Base-by-base conservation (phyloP, 352 stramenopile species). In the Phytophthora pluvialis region DNA sequence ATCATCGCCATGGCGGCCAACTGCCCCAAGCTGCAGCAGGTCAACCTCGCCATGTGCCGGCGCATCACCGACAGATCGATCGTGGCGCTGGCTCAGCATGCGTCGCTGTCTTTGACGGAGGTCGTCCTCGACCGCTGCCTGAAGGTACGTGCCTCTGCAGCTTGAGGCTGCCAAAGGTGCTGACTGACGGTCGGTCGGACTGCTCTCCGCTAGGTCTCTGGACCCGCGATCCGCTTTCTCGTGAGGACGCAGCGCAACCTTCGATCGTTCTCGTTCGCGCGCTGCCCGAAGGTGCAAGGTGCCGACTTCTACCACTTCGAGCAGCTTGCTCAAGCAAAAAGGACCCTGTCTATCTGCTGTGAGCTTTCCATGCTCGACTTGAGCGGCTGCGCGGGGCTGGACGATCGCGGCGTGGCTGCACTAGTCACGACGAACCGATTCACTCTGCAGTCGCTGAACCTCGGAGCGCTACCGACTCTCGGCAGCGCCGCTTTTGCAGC, bases 21-120 rank as follows among this genome's bases (percentile, higher is more conserved):
- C 52, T 90, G 82, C 49, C 39, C 31, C 0, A 51, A 57, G 6
- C 66, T 98, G 6, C 42, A 69, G 33, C 65, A 72, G 9, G 58
- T 97, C 13, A 83, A 97, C 63, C 55, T 97, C 40, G 83, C 73
- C 39, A 93, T 89, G 75, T 95, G 90, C 46, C 86, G 92, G 46
- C 72, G 81, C 1, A 60, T 97, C 48, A 93, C 90, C 4, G 84
- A 96, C 49, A 67, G 67, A 28, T 81, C 86, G 11, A 69, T 92
- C 1, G 66, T 86, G 6, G 80, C 76, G 1, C 28, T 93, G n/a
- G 80, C 72, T 9, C 53, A 86, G 25, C 78, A 78, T 12, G 21
- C 64, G 1, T 70, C 54, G 18, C 63, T 77, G 50, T 82, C 76
- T 7, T 53, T 93, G 1, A 32, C 64, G 2, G 38, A 55, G 0